These are phyloP conservation scores for Neurospora crassa DNA, from an alignment of 2,329 filamentous ascomycete species.

Conservation along the genomic window DNA sequence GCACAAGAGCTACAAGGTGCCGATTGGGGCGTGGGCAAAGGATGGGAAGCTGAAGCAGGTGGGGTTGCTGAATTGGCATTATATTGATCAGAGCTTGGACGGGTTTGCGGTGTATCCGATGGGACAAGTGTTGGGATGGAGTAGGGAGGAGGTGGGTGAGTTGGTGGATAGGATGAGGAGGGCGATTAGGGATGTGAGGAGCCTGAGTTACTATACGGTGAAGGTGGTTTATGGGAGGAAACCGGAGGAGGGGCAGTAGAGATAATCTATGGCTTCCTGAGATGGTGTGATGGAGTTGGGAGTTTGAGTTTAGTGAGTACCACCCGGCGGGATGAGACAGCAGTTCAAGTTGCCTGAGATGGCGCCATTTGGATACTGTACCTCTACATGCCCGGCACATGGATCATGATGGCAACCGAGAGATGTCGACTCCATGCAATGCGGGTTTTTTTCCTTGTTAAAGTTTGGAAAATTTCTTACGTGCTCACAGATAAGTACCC, in stretches of 20 bases:
- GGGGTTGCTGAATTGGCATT: conserved; percentile 11
- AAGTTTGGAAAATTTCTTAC: no score
- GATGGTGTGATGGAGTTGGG: neutral
- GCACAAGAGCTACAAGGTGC: neutral
- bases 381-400: no score
- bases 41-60: conserved; percentile 21
- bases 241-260: neutral
- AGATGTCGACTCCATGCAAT: no score
- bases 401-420: no score
- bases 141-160: conserved; percentile 18
- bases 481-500: no score
- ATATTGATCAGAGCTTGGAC: conserved; percentile 21
- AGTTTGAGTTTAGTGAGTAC: no score
- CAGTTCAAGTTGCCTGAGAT: no score
- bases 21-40: conserved; percentile 26
- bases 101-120: conserved; percentile 21
- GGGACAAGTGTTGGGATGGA: conserved; percentile 22
- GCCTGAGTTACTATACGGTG: neutral
- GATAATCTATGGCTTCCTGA: neutral
- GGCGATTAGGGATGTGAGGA: neutral
- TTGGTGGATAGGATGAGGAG: conserved; percentile 8
- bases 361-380: no score
- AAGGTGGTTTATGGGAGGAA: neutral
- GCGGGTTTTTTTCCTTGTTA: no score
- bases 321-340: no score